Percentiles rank a stretch among this genome's conserved stretches.
Evolutionary conservation across 345 rosid species (phyloP).

Genomic region (Rhizophora apiculata): DNA sequence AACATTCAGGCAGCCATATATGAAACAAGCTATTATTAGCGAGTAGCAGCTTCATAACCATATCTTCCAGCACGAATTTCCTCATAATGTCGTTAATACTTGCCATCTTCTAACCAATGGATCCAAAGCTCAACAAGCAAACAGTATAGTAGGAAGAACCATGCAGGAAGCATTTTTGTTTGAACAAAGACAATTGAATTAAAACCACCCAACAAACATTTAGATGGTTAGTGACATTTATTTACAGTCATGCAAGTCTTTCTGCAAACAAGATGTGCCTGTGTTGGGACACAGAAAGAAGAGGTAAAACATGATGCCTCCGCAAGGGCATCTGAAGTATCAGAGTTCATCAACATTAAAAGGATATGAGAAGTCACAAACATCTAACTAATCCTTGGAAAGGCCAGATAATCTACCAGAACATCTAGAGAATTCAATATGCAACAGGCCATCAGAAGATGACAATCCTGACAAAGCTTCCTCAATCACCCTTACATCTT

Average conservation of each 20-base stretch:
- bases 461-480: constrained; percentile 74
- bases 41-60: no score
- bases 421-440: constrained; percentile 73
- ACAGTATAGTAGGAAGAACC: background rate
- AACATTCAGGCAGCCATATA: no score
- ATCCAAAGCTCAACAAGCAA: background rate
- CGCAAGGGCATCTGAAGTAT: constrained; percentile 48
- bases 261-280: background rate
- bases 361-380: constrained; percentile 82
- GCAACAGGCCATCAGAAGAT: constrained; percentile 83
- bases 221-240: background rate
- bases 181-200: background rate
- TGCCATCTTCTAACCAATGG: background rate
- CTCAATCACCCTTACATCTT: constrained; percentile 78
- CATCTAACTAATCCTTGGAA: constrained; percentile 72
- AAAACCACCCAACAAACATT: background rate
- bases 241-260: background rate
- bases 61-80: background rate
- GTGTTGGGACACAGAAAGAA: no score
- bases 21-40: no score
- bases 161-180: background rate
- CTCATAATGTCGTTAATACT: background rate
- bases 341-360: constrained; percentile 83
- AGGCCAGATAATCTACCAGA: constrained; percentile 67
- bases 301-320: constrained; percentile 40